These are phyloP conservation scores for Pachyrhizus erosus DNA, from an alignment of 306 rosid species.

Conservation along the genomic window DNA sequence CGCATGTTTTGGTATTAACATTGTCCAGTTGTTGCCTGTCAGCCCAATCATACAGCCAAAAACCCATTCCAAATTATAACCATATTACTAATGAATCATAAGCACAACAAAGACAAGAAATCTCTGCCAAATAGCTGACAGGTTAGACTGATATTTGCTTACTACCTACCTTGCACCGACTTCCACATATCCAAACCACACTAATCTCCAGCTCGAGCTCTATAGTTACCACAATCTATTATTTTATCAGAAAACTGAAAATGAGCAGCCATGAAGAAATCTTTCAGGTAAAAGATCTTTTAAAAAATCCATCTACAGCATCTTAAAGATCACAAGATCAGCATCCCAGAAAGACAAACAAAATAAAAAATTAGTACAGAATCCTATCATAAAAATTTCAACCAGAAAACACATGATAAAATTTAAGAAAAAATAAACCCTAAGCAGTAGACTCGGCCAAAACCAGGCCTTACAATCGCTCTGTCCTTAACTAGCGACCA, in stretches of 20 bases:
- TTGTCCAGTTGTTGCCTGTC: constrained; percentile 27
- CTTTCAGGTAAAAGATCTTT: constrained; percentile 57
- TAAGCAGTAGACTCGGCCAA: not conserved
- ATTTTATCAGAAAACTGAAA: constrained; percentile 50
- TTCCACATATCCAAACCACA: constrained; percentile 53
- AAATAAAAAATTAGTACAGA: constrained; percentile 33
- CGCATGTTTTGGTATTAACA: constrained; percentile 24
- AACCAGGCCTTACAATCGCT: not conserved
- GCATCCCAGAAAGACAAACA: constrained; percentile 52
- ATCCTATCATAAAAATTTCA: constrained; percentile 1
- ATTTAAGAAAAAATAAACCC: not conserved
- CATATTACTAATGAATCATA: constrained; percentile 41
- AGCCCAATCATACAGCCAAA: constrained; percentile 39
- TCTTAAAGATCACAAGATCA: constrained; percentile 55
- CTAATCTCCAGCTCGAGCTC: constrained; percentile 44
- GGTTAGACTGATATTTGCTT: constrained; percentile 36
- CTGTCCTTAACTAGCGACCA: not conserved
- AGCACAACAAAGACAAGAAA: constrained; percentile 33
- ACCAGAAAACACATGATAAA: not conserved
- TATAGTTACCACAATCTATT: constrained; percentile 50
- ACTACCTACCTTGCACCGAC: constrained; percentile 44
- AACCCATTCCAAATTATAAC: constrained; percentile 35
- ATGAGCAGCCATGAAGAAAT: constrained; percentile 50
- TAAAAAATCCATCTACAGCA: constrained; percentile 51
- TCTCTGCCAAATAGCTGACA: constrained; percentile 36